A percentile compares a stretch with the other conserved stretches of the same genome.
Conservation (phyloP, 495 filamentous ascomycete genomes). For the Neurospora terricola region DNA sequence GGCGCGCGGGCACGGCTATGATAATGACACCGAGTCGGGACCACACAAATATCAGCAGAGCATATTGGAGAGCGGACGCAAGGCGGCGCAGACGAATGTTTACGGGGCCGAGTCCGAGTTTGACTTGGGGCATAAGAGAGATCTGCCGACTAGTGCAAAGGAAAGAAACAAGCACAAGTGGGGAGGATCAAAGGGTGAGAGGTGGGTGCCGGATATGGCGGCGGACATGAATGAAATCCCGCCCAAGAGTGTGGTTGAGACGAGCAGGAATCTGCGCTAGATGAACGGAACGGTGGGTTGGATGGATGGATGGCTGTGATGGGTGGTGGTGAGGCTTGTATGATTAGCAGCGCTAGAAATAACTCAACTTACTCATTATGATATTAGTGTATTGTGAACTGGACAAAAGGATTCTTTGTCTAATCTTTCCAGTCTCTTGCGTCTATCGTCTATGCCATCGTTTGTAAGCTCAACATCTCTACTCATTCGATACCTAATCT, state of each 20-base stretch:
- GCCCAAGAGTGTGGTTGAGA: conserved; percentile 2
- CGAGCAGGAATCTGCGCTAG: neutral
- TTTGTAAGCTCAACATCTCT: too few relatives aligned
- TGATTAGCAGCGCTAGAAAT: too few relatives aligned
- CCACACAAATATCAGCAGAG: too few relatives aligned
- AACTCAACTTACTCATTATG: too few relatives aligned
- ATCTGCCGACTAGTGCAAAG: too few relatives aligned
- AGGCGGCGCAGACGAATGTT: conserved; percentile 6
- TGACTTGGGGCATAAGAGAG: too few relatives aligned
- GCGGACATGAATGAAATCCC: conserved; percentile 2
- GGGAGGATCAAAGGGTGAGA: neutral
- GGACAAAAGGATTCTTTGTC: neutral
- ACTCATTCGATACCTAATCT: too few relatives aligned
- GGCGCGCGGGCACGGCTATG: neutral
- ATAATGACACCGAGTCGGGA: neutral
- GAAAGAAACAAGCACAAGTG: neutral
- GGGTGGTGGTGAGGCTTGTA: too few relatives aligned
- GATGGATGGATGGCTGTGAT: too few relatives aligned
- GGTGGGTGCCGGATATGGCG: neutral
- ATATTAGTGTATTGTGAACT: neutral
- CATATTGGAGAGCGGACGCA: neutral
- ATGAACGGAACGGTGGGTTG: neutral
- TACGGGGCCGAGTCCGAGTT: neutral
- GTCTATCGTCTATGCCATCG: neutral
- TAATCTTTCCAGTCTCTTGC: neutral